Evolutionary conservation across 192 early-diverging fungal genomes (phyloP).

Genomic region (Gigaspora rosea): DNA sequence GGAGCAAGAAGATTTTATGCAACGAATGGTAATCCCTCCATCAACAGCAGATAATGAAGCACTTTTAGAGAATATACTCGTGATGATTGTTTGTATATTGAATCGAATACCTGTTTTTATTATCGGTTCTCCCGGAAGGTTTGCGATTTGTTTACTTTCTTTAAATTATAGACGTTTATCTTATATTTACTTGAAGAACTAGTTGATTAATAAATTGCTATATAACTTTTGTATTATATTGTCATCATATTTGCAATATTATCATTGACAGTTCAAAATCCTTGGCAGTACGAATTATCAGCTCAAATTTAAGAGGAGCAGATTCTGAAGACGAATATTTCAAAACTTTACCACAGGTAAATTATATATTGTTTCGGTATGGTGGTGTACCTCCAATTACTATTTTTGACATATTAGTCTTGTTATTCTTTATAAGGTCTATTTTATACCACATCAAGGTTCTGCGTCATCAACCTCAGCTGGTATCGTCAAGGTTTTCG

Average conservation of each 20-base stretch:
- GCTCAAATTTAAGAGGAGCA: conserved; percentile 25
- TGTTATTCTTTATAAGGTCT: not conserved
- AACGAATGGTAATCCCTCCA: conserved; percentile 11
- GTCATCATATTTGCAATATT: too few species aligned
- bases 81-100: conserved; percentile 33
- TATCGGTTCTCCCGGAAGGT: conserved; percentile 26
- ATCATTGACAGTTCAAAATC: conserved; percentile 13
- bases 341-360: conserved; percentile 24
- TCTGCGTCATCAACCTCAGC: conserved; percentile 27
- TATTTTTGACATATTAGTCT: too few species aligned
- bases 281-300: conserved; percentile 24
- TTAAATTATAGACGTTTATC: too few species aligned
- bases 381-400: too few species aligned
- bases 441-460: conserved; percentile 33
- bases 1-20: conserved; percentile 26
- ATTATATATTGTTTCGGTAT: too few species aligned
- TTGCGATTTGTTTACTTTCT: not conserved
- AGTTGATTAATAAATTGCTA: too few species aligned
- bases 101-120: conserved; percentile 29
- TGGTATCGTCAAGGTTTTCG: conserved; percentile 29
- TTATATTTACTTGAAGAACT: too few species aligned
- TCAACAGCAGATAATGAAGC: conserved; percentile 22
- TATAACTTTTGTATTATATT: too few species aligned
- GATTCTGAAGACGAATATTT: conserved; percentile 26
- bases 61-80: conserved; percentile 27